phyloP scores from a whole-genome alignment of 202 grass and related monocot species.

The Hordeum pubiflorum region DNA sequence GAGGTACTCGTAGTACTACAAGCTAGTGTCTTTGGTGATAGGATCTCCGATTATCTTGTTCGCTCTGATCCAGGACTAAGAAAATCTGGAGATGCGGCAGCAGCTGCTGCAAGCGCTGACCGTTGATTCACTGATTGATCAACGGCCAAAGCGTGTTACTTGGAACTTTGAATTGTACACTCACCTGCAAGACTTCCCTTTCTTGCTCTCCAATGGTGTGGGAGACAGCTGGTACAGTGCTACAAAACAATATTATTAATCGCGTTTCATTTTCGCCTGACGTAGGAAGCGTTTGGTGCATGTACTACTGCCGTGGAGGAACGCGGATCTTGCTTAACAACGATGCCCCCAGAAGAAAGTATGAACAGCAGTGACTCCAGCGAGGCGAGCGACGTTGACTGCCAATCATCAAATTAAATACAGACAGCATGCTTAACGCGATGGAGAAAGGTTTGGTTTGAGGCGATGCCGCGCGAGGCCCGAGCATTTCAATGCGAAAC shows the following conservation, averaged over 20 bases:
- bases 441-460: constrained; percentile 3
- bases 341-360: not conserved
- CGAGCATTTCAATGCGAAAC: constrained; percentile 21
- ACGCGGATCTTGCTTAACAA: not conserved
- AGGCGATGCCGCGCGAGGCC: not conserved
- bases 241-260: not conserved
- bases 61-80: not conserved
- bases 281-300: not conserved
- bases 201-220: not conserved
- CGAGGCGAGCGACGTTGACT: not conserved
- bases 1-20: too few relatives aligned
- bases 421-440: not conserved
- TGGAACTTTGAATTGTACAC: not conserved
- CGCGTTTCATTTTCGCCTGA: constrained; percentile 14
- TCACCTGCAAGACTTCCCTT: not conserved
- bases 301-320: not conserved
- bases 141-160: not conserved
- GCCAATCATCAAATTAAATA: not conserved
- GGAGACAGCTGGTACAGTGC: not conserved
- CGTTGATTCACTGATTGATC: not conserved
- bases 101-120: not conserved
- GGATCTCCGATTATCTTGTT: not conserved
- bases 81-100: not conserved
- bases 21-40: too few relatives aligned
- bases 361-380: not conserved